Evolutionary conservation across 805 yeast genomes (phyloP).

Genomic region (Kodamaea leandrae): DNA sequence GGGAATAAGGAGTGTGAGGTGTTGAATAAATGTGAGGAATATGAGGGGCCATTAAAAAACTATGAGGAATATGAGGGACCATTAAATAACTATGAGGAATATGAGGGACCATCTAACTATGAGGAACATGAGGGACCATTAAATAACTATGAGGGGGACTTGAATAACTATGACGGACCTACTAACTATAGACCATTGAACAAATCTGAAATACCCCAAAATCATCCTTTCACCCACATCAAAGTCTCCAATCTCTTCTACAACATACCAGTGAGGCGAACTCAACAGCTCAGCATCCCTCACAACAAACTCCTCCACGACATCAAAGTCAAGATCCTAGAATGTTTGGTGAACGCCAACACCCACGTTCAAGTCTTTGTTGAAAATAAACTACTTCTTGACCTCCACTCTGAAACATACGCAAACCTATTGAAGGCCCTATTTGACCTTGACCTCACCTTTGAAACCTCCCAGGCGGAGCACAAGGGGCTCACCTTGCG

Average conservation of each 20-base stretch:
- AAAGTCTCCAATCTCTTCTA: conserved; percentile 39
- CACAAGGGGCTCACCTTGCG: conserved; percentile 24
- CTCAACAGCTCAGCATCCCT: conserved; percentile 16
- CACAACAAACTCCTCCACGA: conserved; percentile 22
- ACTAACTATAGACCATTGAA: no score
- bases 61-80: no score
- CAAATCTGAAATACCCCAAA: no score
- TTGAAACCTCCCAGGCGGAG: conserved; percentile 24
- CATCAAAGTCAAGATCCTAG: conserved; percentile 29
- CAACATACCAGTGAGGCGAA: conserved; percentile 43
- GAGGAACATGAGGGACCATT: no score
- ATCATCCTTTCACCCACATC: conserved; percentile 27
- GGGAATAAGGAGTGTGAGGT: neutral
- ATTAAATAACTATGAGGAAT: no score
- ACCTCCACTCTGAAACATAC: conserved; percentile 1
- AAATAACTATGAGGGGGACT: no score
- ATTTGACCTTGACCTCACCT: neutral
- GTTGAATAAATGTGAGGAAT: no score
- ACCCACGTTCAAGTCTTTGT: conserved; percentile 16
- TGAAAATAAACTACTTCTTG: neutral
- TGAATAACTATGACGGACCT: no score
- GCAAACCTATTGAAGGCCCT: neutral
- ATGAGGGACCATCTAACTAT: no score
- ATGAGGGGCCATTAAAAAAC: no score
- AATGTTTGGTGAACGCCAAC: conserved; percentile 20